Evolutionary conservation across 495 filamentous ascomycete species (phyloP), one percentile per base, ranked within the genome.

Genomic region (Thermochaetoides thermophila): DNA sequence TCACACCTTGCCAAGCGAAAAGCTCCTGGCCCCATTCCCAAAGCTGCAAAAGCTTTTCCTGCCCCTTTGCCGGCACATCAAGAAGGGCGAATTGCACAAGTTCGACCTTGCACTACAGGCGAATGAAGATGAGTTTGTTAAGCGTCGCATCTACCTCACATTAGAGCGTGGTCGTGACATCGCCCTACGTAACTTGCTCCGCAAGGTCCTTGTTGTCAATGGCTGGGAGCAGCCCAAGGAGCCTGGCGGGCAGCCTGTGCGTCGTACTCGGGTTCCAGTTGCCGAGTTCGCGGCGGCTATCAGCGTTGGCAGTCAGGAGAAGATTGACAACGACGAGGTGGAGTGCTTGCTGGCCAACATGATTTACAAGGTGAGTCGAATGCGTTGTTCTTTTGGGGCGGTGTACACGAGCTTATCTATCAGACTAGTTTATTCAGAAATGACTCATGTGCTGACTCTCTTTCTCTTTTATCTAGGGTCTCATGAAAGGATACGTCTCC

Each of bases 401-500:
- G n/a, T n/a, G n/a, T n/a, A n/a, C n/a, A n/a, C n/a, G n/a, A n/a
- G n/a, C n/a, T n/a, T n/a, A n/a, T n/a, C n/a, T n/a, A 15, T 27
- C 9, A 23, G 20, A 11, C 18, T 24, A 21, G 14, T 38, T 39
- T 21, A 32, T 31, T 18, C 32, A 26, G 13, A 17, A 34, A 31
- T 52, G 46, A 52, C 34, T 52, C 49, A 50, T 31, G n/a, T 20
- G 30, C 44, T 50, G 27, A 50, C 39, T 21, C 13, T 32, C 26
- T 17, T 19, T 23, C 22, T 34, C 21, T 11, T 9, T 20, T 22
- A 12, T 18, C 20, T 40, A 97, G 84, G 78, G 80, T 34, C 66
- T 89, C 10, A 92, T 96, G 78, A 97, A 95, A 60, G 89, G 89
- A 33, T 97, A 97, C 59, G 96, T 97, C 40, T 73, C 84, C 18